Conservation (phyloP, 805 yeast genomes). For the Yamadazyma insecticola region DNA sequence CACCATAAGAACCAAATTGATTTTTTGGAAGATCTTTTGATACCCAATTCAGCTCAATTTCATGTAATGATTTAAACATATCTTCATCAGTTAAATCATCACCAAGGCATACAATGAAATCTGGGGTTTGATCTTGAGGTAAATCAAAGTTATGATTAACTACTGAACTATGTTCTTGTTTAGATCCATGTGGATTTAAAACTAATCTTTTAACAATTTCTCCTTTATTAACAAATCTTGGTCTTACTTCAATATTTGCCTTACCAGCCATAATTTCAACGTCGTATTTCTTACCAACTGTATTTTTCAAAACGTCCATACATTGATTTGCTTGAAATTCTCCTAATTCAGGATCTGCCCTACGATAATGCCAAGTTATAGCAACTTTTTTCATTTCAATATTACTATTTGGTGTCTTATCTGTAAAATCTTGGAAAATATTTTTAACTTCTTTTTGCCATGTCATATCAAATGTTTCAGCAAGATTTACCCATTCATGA, state of each 20-base stretch:
- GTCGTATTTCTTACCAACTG: conserved; percentile 63
- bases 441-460: conserved; percentile 87
- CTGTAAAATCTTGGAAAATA: conserved; percentile 71
- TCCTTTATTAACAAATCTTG: conserved; percentile 91
- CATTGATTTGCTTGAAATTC: conserved; percentile 70
- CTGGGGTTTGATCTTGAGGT: conserved; percentile 55
- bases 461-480: conserved; percentile 81
- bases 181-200: conserved; percentile 54
- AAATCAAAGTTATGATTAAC: conserved; percentile 20
- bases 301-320: conserved; percentile 54
- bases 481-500: conserved; percentile 75
- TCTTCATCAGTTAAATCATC: conserved; percentile 98
- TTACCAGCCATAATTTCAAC: conserved; percentile 97
- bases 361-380: conserved; percentile 95
- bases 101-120: conserved; percentile 85
- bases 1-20: conserved; percentile 51
- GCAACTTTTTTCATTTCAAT: conserved; percentile 91
- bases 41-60: conserved; percentile 54
- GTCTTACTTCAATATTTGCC: conserved; percentile 97
- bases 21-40: conserved; percentile 37
- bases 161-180: conserved; percentile 36
- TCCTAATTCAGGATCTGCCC: conserved; percentile 93
- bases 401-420: conserved; percentile 83
- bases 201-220: conserved; percentile 86
- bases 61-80: conserved; percentile 79